phyloP scores from a whole-genome alignment of 2,329 filamentous ascomycete species.

The Fusarium poae region DNA sequence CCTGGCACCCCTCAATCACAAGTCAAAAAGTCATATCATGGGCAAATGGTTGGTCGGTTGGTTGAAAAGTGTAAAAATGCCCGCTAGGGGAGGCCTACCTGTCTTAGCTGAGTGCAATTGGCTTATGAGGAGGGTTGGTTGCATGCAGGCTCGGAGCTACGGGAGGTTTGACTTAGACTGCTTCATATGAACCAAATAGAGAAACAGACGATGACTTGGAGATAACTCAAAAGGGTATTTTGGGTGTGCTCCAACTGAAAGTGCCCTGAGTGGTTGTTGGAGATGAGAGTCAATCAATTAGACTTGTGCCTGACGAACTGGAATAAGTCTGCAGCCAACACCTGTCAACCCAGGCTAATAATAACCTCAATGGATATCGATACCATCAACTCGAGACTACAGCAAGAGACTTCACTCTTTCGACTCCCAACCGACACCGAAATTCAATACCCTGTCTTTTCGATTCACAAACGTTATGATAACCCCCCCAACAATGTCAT shows the following conservation, averaged over 20 bases:
- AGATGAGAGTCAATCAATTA: background rate
- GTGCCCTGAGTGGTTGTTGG: constrained; percentile 23
- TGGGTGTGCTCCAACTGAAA: constrained; percentile 21
- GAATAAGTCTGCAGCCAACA: constrained; percentile 29
- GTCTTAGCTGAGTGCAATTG: constrained; percentile 31
- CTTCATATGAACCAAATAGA: constrained; percentile 5
- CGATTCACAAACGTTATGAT: background rate
- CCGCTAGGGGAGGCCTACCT: constrained; percentile 37
- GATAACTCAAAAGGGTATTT: constrained; percentile 9
- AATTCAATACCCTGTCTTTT: background rate
- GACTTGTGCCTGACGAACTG: constrained; percentile 30
- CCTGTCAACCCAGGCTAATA: background rate
- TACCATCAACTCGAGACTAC: background rate
- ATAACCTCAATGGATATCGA: background rate
- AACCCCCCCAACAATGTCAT: constrained; percentile 14
- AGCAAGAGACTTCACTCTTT: background rate
- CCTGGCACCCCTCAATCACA: constrained; percentile 22
- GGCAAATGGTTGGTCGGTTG: constrained; percentile 34
- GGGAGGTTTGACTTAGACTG: constrained; percentile 20
- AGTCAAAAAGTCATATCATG: constrained; percentile 18
- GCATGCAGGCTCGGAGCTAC: constrained; percentile 16
- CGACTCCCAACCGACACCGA: background rate
- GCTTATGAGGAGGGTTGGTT: constrained; percentile 19
- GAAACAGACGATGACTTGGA: constrained; percentile 11
- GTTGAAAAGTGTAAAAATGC: constrained; percentile 38